These are phyloP conservation scores for Gnaphalium uliginosum DNA, from an alignment of 129 eudicot species.

Conservation along the genomic window DNA sequence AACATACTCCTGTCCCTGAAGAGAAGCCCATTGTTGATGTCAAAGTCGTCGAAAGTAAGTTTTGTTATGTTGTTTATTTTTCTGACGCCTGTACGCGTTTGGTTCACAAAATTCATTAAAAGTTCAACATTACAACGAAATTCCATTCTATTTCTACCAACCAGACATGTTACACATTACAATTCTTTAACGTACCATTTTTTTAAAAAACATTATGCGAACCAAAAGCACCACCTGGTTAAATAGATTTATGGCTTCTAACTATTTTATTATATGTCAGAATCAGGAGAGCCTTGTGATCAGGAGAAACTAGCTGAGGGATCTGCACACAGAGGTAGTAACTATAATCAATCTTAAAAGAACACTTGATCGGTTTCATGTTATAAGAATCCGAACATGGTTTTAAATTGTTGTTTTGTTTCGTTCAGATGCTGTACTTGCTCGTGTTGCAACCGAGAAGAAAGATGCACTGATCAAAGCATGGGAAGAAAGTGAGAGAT, in stretches of 20 bases:
- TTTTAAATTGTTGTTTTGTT: background rate
- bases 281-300: conserved; percentile 51
- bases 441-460: conserved; percentile 80
- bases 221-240: background rate
- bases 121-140: too few species aligned
- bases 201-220: too few species aligned
- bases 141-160: background rate
- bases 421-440: conserved; percentile 65
- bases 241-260: background rate
- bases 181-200: background rate
- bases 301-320: conserved; percentile 62
- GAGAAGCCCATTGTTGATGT: conserved; percentile 52
- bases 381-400: background rate
- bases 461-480: conserved; percentile 75
- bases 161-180: background rate
- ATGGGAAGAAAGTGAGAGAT: conserved; percentile 98
- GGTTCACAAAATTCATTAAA: background rate
- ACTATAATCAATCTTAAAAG: background rate
- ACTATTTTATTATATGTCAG: conserved; percentile 26
- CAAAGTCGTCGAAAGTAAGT: conserved; percentile 61
- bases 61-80: background rate
- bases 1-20: conserved; percentile 38
- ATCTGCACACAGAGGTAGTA: conserved; percentile 73
- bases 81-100: background rate
- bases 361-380: background rate